These are phyloP conservation scores for Trichoderma sp. DNA, from an alignment of 2,329 filamentous ascomycete species.

Conservation along the genomic window DNA sequence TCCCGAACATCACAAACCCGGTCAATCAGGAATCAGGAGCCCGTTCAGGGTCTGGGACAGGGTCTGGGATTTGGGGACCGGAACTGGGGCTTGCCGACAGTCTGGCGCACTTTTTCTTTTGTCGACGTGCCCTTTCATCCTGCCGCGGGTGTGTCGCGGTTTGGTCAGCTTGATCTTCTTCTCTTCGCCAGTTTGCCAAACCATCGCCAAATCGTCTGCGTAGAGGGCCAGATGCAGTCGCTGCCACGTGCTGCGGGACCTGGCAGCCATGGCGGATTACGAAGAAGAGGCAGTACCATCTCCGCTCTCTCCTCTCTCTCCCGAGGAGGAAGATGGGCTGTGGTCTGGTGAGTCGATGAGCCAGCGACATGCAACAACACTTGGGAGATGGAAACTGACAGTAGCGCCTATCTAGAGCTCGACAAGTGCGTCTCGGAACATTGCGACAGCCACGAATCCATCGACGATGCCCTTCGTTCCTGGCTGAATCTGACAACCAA, in stretches of 20 bases:
- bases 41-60: not conserved
- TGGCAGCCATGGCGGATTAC: slow-evolving; percentile 56
- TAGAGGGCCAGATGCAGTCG: slow-evolving; percentile 37
- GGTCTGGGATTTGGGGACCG: not conserved
- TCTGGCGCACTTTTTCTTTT: not conserved
- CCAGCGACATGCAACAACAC: too few relatives aligned
- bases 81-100: not conserved
- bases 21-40: slow-evolving; percentile 3
- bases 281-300: slow-evolving; percentile 58
- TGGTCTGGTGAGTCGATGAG: slow-evolving; percentile 68
- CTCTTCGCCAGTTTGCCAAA: not conserved
- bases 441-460: slow-evolving; percentile 54
- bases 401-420: slow-evolving; percentile 42
- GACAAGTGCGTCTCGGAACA: slow-evolving; percentile 44
- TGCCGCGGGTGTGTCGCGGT: not conserved
- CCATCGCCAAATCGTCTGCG: slow-evolving; percentile 7
- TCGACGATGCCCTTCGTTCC: slow-evolving; percentile 82
- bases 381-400: not conserved
- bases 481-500: slow-evolving; percentile 78
- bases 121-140: not conserved
- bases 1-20: not conserved
- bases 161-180: not conserved
- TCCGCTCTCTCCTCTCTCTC: slow-evolving; percentile 50
- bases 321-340: slow-evolving; percentile 81
- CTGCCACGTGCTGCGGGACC: slow-evolving; percentile 28